Percentiles rank a stretch among this genome's conserved stretches.
Conservation (phyloP, 2,329 filamentous ascomycete genomes). For the Coniochaeta sp. region DNA sequence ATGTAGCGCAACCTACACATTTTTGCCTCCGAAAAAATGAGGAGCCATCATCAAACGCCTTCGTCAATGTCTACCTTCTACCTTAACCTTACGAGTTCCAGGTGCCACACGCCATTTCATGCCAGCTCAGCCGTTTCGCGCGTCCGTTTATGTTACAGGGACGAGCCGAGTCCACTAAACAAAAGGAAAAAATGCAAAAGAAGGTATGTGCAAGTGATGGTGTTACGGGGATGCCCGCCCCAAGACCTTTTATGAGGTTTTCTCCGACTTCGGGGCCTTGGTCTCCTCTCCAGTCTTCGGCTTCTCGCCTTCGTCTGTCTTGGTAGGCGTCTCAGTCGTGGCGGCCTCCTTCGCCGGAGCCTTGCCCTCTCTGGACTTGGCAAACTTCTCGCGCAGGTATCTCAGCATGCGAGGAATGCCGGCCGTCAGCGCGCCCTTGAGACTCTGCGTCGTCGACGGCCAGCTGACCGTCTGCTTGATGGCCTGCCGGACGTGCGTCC, state of each 20-base stretch:
- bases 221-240: not conserved
- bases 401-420: slow-evolving; percentile 62
- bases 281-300: not conserved
- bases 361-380: slow-evolving; percentile 48
- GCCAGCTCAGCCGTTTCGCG: not conserved
- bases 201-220: not conserved
- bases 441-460: slow-evolving; percentile 81
- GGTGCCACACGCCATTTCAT: not conserved
- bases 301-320: not conserved
- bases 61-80: not conserved
- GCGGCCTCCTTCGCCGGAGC: slow-evolving; percentile 1
- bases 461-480: slow-evolving; percentile 86
- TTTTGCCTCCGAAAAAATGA: not conserved
- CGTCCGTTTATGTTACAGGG: not conserved
- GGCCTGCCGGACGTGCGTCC: slow-evolving; percentile 61
- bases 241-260: not conserved
- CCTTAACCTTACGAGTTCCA: not conserved
- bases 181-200: not conserved
- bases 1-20: not conserved
- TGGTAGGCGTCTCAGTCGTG: not conserved
- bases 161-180: not conserved
- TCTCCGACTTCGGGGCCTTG: not conserved
- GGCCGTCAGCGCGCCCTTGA: slow-evolving; percentile 77
- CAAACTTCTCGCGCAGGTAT: slow-evolving; percentile 77
- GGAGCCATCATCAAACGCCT: not conserved